These are phyloP conservation scores for Eucalyptus urophylla DNA, from an alignment of 345 rosid genomes.

Conservation along the genomic window DNA sequence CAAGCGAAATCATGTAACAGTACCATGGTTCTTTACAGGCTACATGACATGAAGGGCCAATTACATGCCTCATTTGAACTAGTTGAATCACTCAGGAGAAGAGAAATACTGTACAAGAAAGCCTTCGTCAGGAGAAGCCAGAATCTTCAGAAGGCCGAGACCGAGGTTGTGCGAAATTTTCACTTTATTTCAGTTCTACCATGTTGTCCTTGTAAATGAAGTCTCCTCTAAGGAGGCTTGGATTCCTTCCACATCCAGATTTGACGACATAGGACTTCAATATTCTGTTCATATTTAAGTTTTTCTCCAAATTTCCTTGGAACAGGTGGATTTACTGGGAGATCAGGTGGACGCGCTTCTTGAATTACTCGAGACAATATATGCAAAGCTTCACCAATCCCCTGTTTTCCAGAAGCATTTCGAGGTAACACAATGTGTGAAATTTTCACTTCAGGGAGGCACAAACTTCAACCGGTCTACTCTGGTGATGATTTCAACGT, in stretches of 20 bases:
- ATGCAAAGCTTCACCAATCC: conserved; percentile 13
- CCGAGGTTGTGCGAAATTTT: conserved; percentile 34
- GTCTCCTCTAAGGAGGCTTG: background rate
- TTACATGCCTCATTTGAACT: conserved; percentile 11
- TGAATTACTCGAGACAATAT: conserved; percentile 37
- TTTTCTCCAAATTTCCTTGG: background rate
- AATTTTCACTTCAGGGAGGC: background rate
- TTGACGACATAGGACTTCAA: background rate
- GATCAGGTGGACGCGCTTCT: conserved; percentile 63
- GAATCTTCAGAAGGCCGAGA: conserved; percentile 73
- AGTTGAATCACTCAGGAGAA: conserved; percentile 5
- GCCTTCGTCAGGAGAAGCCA: conserved; percentile 54
- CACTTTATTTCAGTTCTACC: background rate
- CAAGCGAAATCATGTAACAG: background rate
- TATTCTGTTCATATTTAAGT: background rate
- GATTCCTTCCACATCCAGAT: background rate
- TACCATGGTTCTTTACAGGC: conserved; percentile 14
- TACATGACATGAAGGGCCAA: conserved; percentile 21
- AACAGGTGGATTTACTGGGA: conserved; percentile 74
- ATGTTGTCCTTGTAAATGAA: background rate
- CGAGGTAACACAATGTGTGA: conserved; percentile 19
- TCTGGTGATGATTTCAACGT: background rate
- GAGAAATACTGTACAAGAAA: conserved; percentile 33
- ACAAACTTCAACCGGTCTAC: background rate
- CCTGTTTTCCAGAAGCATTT: background rate